Base-by-base conservation (phyloP, 73 alveolate genomes). In the Paramecium primaurelia region DNA sequence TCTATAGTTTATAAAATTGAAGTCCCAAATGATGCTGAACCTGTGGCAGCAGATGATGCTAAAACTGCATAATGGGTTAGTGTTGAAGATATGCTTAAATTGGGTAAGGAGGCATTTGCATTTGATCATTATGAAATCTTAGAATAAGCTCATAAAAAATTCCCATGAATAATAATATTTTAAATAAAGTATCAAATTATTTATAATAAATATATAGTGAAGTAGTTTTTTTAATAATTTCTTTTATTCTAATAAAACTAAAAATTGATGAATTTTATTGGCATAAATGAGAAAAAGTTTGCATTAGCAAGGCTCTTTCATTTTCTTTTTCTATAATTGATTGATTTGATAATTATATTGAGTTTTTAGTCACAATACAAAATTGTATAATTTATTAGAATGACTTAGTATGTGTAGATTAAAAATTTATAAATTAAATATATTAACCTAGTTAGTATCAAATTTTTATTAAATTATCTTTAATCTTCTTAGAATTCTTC, bases 11-110 rank as follows among this genome's bases (percentile, higher is more conserved):
- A 98, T 95, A 49, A 92, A 25, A 98, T 98, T n/a, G 96, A 97
- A 51, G 97, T 98, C 16, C 96, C 92, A 10, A 96, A 94, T 11
- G 96, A 95, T 45, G 97, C 98, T 6, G 95, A 95, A 84, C 98
- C 97, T 7, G 92, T 94, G 77, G 99, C 99, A 20, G 99, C 97
- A 1, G 99, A 98, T 95, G 99, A 98, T 95, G 99, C 99, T 4
- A 97, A 96, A 36, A 96, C 97, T 47, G 99, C 99, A 59, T 87
- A 97, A 86, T 98, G 97, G 95, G 96, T 97, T 92, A 96, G 94
- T 59, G 85, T 98, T 73, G 95, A 95, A 59, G 99, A 98, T 58
- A 94, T 96, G 32, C 59, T 86, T n/a, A 92, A 94, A 59, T 91
- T 45, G 68, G 92, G 86, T 14, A 85, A 77, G 28, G 93, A 71